These are phyloP conservation scores for Scortechinia acanthostroma DNA, from an alignment of 2,329 filamentous ascomycete species.

Conservation along the genomic window DNA sequence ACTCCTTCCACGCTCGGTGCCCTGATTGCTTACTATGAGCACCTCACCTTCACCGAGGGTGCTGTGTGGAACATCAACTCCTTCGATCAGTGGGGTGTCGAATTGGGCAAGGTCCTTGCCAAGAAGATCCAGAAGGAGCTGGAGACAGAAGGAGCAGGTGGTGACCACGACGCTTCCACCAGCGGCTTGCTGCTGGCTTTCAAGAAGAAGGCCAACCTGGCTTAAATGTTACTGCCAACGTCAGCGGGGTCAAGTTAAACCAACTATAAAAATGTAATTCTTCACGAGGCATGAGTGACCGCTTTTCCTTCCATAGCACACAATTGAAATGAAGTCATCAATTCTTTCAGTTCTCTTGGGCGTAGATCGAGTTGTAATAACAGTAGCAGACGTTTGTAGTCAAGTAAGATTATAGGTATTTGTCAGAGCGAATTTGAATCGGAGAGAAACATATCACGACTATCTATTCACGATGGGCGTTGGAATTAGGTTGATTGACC, in stretches of 20 bases:
- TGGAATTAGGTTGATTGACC: too few species aligned
- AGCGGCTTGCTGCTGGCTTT: conserved; percentile 85
- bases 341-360: background rate
- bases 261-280: background rate
- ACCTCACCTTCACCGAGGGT: conserved; percentile 94
- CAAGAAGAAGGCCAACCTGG: conserved; percentile 56
- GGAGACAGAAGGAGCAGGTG: conserved; percentile 66
- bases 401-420: too few species aligned
- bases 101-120: conserved; percentile 90
- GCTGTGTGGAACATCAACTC: conserved; percentile 99
- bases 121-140: conserved; percentile 87
- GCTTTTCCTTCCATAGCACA: background rate
- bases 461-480: background rate
- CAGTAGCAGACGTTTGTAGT: background rate
- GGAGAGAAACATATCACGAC: too few species aligned
- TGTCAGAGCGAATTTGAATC: too few species aligned
- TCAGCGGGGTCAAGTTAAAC: background rate
- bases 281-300: background rate
- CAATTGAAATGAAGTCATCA: background rate
- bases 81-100: conserved; percentile 99
- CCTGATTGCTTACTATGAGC: conserved; percentile 97
- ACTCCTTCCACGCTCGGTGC: conserved; percentile 89
- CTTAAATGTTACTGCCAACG: background rate
- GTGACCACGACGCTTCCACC: conserved; percentile 78
- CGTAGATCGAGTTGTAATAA: background rate